Conservation (phyloP, 768 basidiomycete genomes). For the Trichaptum fuscoviolaceum region DNA sequence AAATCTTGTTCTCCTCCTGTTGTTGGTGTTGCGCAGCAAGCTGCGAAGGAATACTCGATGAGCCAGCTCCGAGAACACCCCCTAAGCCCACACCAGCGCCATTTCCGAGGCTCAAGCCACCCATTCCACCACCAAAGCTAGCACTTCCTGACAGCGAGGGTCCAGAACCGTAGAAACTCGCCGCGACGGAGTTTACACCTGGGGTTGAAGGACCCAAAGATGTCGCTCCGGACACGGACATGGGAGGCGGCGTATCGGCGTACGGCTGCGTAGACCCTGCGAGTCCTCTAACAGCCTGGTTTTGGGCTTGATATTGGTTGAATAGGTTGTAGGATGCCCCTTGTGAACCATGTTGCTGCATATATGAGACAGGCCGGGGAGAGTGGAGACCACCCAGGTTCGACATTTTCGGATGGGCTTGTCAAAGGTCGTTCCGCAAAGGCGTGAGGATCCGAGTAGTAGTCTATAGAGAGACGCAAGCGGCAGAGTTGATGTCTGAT, state of each 20-base stretch:
- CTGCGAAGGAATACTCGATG: neutral
- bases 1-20: conserved; percentile 78
- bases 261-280: neutral
- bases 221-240: neutral
- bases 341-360: neutral
- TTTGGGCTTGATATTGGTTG: neutral
- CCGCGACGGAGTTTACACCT: neutral
- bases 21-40: neutral
- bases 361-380: neutral
- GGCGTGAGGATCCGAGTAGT: neutral
- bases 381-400: neutral
- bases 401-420: neutral
- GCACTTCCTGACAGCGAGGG: neutral
- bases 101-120: neutral
- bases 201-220: neutral
- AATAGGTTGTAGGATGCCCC: neutral
- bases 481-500: neutral
- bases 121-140: neutral
- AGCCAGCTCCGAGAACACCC: neutral
- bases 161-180: neutral
- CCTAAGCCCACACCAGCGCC: neutral
- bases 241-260: neutral
- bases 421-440: neutral
- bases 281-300: neutral
- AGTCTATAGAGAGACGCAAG: neutral